Base-by-base conservation (phyloP, 768 basidiomycete species). In the Tulasnella sp. region DNA sequence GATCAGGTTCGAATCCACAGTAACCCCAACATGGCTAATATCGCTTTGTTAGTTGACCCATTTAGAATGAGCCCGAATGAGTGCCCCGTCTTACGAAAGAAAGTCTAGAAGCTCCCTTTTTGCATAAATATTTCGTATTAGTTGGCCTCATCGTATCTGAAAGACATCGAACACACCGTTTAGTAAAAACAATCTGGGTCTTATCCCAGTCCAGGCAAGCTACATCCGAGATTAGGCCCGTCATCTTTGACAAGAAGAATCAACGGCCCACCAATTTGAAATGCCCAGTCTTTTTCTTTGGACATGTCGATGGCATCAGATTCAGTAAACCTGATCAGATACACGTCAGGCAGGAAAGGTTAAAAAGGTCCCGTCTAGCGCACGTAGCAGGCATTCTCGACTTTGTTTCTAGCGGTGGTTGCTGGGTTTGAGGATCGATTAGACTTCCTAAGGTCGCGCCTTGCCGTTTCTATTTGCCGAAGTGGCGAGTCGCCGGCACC, bases 151-250 rank as follows among this genome's bases (percentile, higher is more conserved):
- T 23, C 23, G 13, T 67, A 32, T 67, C 61, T 16, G 29, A 44
- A 37, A 10, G 18, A 35, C 55, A 13, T 70, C 35, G 39, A 42
- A 13, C 69, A 20, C 16, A 77, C 77, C 70, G 89, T 82, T 94
- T 94, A 18, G 92, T 93, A 82, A 94, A 93, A 39, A 94, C 89
- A 79, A 94, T 92, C 79, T 84, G 89, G 71, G 91, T 92, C 16
- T 84, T 83, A 82, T 93, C 93, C 92, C 93, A 93, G 84, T 94
- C 93, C 80, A 94, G 85, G 89, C 92, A 88, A 79, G 92, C 92
- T 93, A 76, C 3, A 42, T 67, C 51, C 15, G 37, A 15, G 78
- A 26, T 61, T 78, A 61, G 23, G 23, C 15, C 9, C 23, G 61
- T n/a, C 15, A 40, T 39, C 26, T 40, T 51, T 57, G 46, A 32